A percentile compares a stretch with the other conserved stretches of the same genome.
Evolutionary conservation across 2,329 filamentous ascomycete species (phyloP).

Genomic region (Colletotrichum limetticola): DNA sequence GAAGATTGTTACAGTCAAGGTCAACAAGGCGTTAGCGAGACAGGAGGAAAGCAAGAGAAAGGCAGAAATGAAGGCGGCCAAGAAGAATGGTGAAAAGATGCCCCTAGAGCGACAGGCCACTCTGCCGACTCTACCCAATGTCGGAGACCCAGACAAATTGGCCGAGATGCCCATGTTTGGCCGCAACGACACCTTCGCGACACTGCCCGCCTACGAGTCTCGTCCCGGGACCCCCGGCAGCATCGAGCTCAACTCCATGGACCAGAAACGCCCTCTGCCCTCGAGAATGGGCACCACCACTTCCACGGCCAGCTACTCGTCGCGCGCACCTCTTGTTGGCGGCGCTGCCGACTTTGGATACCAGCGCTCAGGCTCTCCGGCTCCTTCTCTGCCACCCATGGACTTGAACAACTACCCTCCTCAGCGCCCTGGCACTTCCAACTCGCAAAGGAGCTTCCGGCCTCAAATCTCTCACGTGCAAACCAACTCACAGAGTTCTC

Average conservation of each 20-base stretch:
- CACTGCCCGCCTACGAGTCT: slow-evolving; percentile 72
- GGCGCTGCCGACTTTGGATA: slow-evolving; percentile 72
- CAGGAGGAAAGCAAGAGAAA: slow-evolving; percentile 72
- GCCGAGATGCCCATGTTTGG: slow-evolving; percentile 68
- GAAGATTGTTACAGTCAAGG: slow-evolving; percentile 85
- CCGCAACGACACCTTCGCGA: slow-evolving; percentile 69
- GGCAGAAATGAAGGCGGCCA: slow-evolving; percentile 61
- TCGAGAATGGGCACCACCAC: slow-evolving; percentile 63
- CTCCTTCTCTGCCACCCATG: slow-evolving; percentile 47
- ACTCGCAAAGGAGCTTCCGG: slow-evolving; percentile 48
- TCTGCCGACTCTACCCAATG: slow-evolving; percentile 69
- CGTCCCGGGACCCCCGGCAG: slow-evolving; percentile 64
- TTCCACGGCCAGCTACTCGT: slow-evolving; percentile 70
- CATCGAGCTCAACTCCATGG: slow-evolving; percentile 63
- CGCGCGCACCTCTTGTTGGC: slow-evolving; percentile 70
- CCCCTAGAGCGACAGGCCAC: slow-evolving; percentile 70
- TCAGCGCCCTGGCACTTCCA: slow-evolving; percentile 49
- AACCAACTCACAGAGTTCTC: slow-evolving; percentile 35
- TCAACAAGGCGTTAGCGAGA: slow-evolving; percentile 88
- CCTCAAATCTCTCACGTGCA: slow-evolving; percentile 39
- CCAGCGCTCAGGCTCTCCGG: slow-evolving; percentile 49
- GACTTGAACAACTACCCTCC: slow-evolving; percentile 42
- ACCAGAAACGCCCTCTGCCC: slow-evolving; percentile 61
- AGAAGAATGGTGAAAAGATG: slow-evolving; percentile 62
- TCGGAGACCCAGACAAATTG: slow-evolving; percentile 60